phyloP scores from a whole-genome alignment of 805 yeast genomes.

The Barnettozyma sucrosica region DNA sequence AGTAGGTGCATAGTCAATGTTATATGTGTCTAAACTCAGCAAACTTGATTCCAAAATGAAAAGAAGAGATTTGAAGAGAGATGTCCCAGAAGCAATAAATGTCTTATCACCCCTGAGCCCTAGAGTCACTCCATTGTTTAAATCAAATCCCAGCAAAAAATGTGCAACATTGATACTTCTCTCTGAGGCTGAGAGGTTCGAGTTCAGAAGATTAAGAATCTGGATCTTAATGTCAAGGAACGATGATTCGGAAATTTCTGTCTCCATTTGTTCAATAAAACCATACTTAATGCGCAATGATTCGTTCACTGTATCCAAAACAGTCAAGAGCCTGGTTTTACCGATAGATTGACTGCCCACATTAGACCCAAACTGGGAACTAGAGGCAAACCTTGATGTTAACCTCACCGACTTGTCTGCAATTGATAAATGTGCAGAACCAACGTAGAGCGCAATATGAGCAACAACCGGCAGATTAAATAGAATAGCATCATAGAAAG shows the following conservation, averaged over 20 bases:
- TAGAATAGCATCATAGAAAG: constrained; percentile 67
- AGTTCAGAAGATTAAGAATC: constrained; percentile 51
- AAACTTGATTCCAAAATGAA: constrained; percentile 44
- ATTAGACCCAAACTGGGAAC: constrained; percentile 39
- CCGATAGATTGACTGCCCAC: constrained; percentile 34
- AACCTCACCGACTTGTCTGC: constrained; percentile 50
- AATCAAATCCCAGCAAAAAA: constrained; percentile 69
- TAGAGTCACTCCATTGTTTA: constrained; percentile 43
- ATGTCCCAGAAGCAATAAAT: constrained; percentile 46
- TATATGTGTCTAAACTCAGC: constrained; percentile 32
- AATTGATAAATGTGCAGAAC: constrained; percentile 44
- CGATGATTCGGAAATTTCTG: constrained; percentile 35
- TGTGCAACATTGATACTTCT: constrained; percentile 57
- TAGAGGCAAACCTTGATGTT: constrained; percentile 42
- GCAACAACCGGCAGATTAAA: constrained; percentile 68
- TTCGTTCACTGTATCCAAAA: constrained; percentile 73
- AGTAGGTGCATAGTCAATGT: constrained; percentile 48
- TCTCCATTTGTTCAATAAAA: constrained; percentile 61
- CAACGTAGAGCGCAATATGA: constrained; percentile 69
- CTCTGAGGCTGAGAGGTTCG: constrained; percentile 39
- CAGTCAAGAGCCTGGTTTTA: constrained; percentile 59
- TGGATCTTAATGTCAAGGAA: constrained; percentile 47
- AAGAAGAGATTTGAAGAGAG: constrained; percentile 52
- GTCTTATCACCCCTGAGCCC: constrained; percentile 41
- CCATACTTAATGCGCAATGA: constrained; percentile 67